phyloP scores from a whole-genome alignment of 2,329 filamentous ascomycete species.

The Orbilia ellipsospora region DNA sequence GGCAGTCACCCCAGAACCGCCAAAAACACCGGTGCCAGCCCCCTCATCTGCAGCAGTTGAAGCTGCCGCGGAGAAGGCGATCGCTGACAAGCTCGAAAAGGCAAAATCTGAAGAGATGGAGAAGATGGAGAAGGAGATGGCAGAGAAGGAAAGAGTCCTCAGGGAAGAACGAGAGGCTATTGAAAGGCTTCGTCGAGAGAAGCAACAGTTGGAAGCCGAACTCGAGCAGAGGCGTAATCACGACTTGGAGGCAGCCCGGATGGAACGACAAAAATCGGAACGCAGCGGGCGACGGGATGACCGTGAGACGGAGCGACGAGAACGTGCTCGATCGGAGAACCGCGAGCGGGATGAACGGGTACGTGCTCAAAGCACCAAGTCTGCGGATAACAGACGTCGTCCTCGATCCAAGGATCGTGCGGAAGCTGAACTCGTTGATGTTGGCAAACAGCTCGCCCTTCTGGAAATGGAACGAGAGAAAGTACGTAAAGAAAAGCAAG shows the following conservation, averaged over 20 bases:
- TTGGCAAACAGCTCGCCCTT: conserved; percentile 51
- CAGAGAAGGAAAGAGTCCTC: conserved; percentile 34
- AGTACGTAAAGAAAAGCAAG: conserved; percentile 46
- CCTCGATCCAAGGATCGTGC: conserved; percentile 50
- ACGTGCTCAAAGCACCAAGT: conserved; percentile 46
- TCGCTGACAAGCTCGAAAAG: conserved; percentile 39
- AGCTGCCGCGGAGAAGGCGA: conserved; percentile 31
- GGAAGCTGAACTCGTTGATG: conserved; percentile 51
- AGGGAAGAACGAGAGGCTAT: conserved; percentile 40
- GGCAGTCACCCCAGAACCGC: conserved; percentile 26
- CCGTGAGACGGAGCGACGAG: conserved; percentile 24
- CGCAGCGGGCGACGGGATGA: conserved; percentile 44
- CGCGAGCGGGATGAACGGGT: conserved; percentile 42
- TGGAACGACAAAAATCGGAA: conserved; percentile 51
- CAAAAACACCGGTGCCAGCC: conserved; percentile 17
- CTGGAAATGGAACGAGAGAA: conserved; percentile 52
- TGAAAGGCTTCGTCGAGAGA: conserved; percentile 44
- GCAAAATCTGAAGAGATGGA: conserved; percentile 31
- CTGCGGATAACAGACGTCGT: conserved; percentile 43
- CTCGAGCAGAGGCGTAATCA: conserved; percentile 37
- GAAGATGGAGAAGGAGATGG: conserved; percentile 40
- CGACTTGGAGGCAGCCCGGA: conserved; percentile 43
- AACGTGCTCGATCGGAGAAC: conserved; percentile 39
- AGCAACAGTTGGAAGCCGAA: conserved; percentile 37
- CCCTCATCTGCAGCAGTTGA: conserved; percentile 13